Evolutionary conservation across 164 flowering plant genomes (phyloP).

Genomic region (Stephania cephalantha): DNA sequence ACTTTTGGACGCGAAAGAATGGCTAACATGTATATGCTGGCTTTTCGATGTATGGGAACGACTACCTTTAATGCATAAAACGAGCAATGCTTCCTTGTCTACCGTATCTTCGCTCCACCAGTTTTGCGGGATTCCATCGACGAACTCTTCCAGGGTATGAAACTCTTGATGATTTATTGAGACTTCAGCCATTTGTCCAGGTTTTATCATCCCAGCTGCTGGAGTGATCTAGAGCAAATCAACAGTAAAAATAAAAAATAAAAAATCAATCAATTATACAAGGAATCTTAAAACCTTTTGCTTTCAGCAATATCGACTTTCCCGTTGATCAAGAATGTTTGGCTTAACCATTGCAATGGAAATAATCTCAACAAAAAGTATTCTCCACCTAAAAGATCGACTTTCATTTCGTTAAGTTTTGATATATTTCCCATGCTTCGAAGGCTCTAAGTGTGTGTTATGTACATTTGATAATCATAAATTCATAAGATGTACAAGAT

Average conservation of each 20-base stretch:
- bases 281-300: too few species aligned
- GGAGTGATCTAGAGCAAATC: constrained; percentile 59
- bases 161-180: constrained; percentile 60
- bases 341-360: too few species aligned
- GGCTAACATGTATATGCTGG: constrained; percentile 53
- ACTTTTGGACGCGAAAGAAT: constrained; percentile 47
- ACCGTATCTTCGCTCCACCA: constrained; percentile 90
- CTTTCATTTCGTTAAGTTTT: too few species aligned
- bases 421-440: too few species aligned
- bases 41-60: constrained; percentile 36
- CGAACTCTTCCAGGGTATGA: constrained; percentile 58
- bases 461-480: too few species aligned
- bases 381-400: too few species aligned
- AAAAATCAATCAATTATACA: too few species aligned
- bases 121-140: constrained; percentile 76
- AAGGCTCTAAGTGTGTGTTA: too few species aligned
- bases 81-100: constrained; percentile 68
- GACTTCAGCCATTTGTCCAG: constrained; percentile 61
- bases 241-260: neutral
- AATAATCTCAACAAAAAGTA: too few species aligned
- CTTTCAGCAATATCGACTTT: too few species aligned
- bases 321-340: too few species aligned
- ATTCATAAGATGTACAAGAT: too few species aligned
- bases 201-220: constrained; percentile 60
- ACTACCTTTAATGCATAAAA: constrained; percentile 46